These are phyloP conservation scores for Termitomyces sp. DNA, from an alignment of 768 basidiomycete species.

Conservation along the genomic window DNA sequence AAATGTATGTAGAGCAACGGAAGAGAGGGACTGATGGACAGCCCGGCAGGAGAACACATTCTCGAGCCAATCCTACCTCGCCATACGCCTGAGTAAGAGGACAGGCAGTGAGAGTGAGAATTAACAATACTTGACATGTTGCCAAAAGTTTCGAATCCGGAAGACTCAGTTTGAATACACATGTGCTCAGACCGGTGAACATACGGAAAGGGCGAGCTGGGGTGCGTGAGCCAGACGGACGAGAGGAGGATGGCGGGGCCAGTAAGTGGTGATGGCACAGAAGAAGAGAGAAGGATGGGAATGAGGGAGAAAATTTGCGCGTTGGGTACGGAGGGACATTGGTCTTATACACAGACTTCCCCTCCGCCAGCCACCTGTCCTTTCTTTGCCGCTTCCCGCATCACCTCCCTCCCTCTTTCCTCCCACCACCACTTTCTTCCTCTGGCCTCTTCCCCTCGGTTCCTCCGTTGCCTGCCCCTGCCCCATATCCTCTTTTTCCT, in stretches of 20 bases:
- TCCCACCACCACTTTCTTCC: constrained; percentile 20
- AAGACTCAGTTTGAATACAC: constrained; percentile 12
- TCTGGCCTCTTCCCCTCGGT: constrained; percentile 13
- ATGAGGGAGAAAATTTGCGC: constrained; percentile 5
- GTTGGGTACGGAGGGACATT: constrained; percentile 12
- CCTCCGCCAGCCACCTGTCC: constrained; percentile 61
- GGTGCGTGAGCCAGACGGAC: neutral
- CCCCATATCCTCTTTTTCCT: constrained; percentile 10
- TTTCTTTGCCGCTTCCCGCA: constrained; percentile 56
- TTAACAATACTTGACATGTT: constrained; percentile 2
- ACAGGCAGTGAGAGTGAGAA: neutral
- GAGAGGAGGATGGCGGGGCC: neutral
- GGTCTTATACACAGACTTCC: constrained; percentile 35
- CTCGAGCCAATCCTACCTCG: neutral
- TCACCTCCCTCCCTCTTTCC: constrained; percentile 36
- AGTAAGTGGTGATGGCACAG: neutral
- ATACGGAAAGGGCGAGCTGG: constrained; percentile 9
- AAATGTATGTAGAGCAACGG: constrained; percentile 8
- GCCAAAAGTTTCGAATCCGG: constrained; percentile 6
- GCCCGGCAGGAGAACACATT: neutral
- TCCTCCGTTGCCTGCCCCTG: constrained; percentile 9
- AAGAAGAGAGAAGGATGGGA: constrained; percentile 18
- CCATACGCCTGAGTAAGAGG: neutral
- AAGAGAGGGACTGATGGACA: constrained; percentile 13
- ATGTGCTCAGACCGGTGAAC: constrained; percentile 9